Evolutionary conservation across 1,284 basidiomycete genomes (phyloP), one percentile per base, ranked within the genome.

Genomic region (Macrocybe sp.): DNA sequence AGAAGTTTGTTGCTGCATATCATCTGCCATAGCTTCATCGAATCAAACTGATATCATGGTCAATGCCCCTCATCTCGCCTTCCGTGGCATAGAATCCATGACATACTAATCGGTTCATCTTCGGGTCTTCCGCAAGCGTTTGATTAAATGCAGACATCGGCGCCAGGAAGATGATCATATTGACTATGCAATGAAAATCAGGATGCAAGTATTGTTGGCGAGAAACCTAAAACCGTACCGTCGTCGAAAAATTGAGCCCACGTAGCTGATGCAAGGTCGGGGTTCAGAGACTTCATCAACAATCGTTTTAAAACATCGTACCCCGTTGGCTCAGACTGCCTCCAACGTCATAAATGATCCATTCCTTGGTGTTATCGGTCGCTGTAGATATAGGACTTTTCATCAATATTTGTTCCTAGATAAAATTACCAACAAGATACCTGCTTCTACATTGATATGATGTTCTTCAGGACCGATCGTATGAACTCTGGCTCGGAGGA

Each of bases 211-310:
- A 33, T 44, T 31, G 31, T 33, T 37, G 9, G 14, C 30, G 3
- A 8, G 16, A 55, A 22, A n/a, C 22, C 22, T 22, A 22, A 22
- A 22, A 22, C 22, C 72, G 49, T 45, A 81, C 80, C 76, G 58
- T 82, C 77, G 48, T 85, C 79, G 52, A 85, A 83, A 58, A 74
- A 84, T 32, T 81, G 78, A 2, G 77, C 77, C 81, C 81, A 84
- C 3, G 75, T 73, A 45, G 78, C 80, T 81, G 45, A 28, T 30
- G 2, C 7, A 37, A 30, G 46, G 46, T 36, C 37, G 4, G n/a
- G n/a, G n/a, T 41, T 31, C 12, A 41, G 9, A 45, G n/a, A 28
- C 39, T 32, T 9, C 34, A 2, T 44, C 6, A 35, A 35, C 22
- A 37, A 47, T 10, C 37, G 35, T 29, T 10, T 7, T 31, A 44